These are phyloP conservation scores for Lobosporangium transversale DNA, from an alignment of 192 early-diverging fungal genomes.

Conservation along the genomic window DNA sequence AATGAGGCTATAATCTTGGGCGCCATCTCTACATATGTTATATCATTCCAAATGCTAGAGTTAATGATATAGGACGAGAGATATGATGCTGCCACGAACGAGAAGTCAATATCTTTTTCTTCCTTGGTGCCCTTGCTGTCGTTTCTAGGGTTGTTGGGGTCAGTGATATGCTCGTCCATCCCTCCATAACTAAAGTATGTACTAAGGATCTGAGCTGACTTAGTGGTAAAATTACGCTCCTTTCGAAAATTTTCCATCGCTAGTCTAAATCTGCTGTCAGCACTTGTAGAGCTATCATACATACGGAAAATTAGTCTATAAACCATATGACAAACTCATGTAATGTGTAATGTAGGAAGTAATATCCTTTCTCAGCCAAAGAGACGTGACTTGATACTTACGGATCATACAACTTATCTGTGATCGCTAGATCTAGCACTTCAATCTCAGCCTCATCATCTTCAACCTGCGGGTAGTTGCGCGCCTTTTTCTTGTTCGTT, in stretches of 20 bases:
- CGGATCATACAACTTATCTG: slow-evolving; percentile 15
- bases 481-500: slow-evolving; percentile 21
- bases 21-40: slow-evolving; percentile 14
- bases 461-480: slow-evolving; percentile 11
- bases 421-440: not conserved
- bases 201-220: slow-evolving; percentile 16
- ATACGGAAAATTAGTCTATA: not conserved
- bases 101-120: slow-evolving; percentile 17
- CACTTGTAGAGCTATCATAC: slow-evolving; percentile 6
- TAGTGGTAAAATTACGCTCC: slow-evolving; percentile 16
- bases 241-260: slow-evolving; percentile 47
- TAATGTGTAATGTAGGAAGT: too few species aligned
- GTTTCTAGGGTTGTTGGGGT: too few species aligned
- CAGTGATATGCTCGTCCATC: slow-evolving; percentile 17
- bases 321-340: too few species aligned
- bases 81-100: slow-evolving; percentile 22
- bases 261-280: slow-evolving; percentile 20
- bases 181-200: slow-evolving; percentile 38
- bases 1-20: slow-evolving; percentile 31
- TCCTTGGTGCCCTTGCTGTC: not conserved
- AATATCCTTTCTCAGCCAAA: too few species aligned
- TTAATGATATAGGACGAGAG: slow-evolving; percentile 25
- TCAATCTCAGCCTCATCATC: slow-evolving; percentile 11
- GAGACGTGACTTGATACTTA: not conserved
- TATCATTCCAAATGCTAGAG: slow-evolving; percentile 15